These are phyloP conservation scores for Beauveria asiatica DNA, from an alignment of 2,329 filamentous ascomycete genomes.

Conservation along the genomic window DNA sequence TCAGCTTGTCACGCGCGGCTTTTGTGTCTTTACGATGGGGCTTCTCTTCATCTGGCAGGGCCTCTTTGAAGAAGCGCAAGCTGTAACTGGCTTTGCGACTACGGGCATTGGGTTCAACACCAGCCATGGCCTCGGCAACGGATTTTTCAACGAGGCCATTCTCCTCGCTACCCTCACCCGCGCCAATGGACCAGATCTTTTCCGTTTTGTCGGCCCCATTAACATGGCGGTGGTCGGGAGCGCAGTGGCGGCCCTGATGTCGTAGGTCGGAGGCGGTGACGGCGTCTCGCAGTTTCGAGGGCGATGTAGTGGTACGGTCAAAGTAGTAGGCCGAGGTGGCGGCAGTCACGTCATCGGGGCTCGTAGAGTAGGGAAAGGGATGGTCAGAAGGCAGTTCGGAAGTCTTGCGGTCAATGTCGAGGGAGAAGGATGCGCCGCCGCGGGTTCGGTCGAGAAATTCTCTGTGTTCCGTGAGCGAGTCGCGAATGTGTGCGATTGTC, in stretches of 20 bases:
- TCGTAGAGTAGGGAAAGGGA: slow-evolving; percentile 14
- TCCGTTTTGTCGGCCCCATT: slow-evolving; percentile 49
- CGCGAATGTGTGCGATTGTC: slow-evolving; percentile 25
- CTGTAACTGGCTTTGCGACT: slow-evolving; percentile 62
- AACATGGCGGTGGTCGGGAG: slow-evolving; percentile 33
- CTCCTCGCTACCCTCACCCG: slow-evolving; percentile 37
- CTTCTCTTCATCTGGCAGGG: slow-evolving; percentile 50
- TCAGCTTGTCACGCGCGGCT: slow-evolving; percentile 32
- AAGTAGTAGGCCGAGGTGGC: slow-evolving; percentile 16
- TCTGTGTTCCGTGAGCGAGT: slow-evolving; percentile 28
- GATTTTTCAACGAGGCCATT: slow-evolving; percentile 56
- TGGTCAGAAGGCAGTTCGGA: slow-evolving; percentile 14
- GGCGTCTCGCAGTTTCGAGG: slow-evolving; percentile 6
- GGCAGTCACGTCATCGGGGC: slow-evolving; percentile 20
- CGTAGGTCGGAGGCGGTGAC: neutral
- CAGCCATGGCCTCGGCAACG: slow-evolving; percentile 52
- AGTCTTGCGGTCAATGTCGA: slow-evolving; percentile 25
- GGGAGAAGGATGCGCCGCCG: slow-evolving; percentile 24
- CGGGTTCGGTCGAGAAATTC: slow-evolving; percentile 23
- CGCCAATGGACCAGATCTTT: slow-evolving; percentile 57
- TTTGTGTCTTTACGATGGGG: slow-evolving; percentile 42
- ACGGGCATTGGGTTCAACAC: slow-evolving; percentile 53
- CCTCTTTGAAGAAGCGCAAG: slow-evolving; percentile 59
- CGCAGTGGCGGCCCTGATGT: slow-evolving; percentile 4
- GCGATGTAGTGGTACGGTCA: slow-evolving; percentile 11